phyloP scores from a whole-genome alignment of 805 yeast genomes.

The Komagataella mondaviorum region DNA sequence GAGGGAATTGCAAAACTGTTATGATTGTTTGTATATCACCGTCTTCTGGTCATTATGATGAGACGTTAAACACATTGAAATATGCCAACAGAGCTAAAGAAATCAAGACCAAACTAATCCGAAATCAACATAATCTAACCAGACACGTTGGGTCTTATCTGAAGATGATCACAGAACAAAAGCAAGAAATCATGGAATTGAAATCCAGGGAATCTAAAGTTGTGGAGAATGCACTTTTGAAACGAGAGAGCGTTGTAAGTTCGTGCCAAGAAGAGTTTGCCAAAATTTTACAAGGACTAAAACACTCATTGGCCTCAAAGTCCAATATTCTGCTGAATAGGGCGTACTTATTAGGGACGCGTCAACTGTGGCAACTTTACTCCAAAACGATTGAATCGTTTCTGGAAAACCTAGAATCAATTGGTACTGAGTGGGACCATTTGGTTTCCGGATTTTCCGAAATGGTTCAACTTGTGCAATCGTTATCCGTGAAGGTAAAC shows the following conservation, averaged over 20 bases:
- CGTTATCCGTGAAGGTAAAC: constrained; percentile 21
- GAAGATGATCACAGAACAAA: constrained; percentile 74
- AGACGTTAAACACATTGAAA: constrained; percentile 79
- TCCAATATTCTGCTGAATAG: not conserved
- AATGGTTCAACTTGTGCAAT: constrained; percentile 11
- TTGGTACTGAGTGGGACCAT: constrained; percentile 8
- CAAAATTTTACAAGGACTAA: constrained; percentile 9
- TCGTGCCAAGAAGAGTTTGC: constrained; percentile 20
- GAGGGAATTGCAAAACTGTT: constrained; percentile 89
- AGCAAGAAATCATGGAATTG: constrained; percentile 57
- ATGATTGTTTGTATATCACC: constrained; percentile 96
- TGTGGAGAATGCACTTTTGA: constrained; percentile 20
- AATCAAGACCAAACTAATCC: constrained; percentile 64
- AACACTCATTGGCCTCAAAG: not conserved
- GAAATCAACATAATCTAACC: constrained; percentile 66
- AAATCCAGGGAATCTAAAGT: constrained; percentile 35
- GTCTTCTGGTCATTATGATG: constrained; percentile 78
- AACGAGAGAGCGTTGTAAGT: constrained; percentile 15
- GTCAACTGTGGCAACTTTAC: constrained; percentile 20
- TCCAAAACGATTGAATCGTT: constrained; percentile 23
- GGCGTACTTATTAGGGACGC: constrained; percentile 1
- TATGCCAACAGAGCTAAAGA: constrained; percentile 89
- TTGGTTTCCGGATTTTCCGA: constrained; percentile 9
- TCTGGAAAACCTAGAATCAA: constrained; percentile 11
- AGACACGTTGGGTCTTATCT: constrained; percentile 78